Percentiles rank a stretch among this genome's conserved stretches.
phyloP scores from a whole-genome alignment of 2,329 filamentous ascomycete genomes.

The Hypoxylon sp. region DNA sequence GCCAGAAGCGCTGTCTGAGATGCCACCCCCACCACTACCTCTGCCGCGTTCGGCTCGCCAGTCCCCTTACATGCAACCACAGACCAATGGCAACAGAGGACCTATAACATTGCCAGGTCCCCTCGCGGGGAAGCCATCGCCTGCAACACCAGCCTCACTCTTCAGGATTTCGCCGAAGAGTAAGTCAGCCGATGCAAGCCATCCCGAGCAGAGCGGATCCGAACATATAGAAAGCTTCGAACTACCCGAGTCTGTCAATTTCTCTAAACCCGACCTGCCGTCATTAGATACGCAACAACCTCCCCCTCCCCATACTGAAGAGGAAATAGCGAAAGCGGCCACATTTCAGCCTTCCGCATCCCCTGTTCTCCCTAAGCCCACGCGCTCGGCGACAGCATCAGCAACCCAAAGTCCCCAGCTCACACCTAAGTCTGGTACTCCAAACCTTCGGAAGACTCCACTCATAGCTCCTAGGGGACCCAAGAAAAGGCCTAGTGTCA shows the following conservation, averaged over 20 bases:
- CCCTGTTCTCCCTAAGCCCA: conserved; percentile 58
- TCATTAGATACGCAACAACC: conserved; percentile 65
- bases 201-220: conserved; percentile 57
- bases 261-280: conserved; percentile 59
- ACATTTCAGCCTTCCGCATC: conserved; percentile 62
- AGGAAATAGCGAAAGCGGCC: conserved; percentile 62
- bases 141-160: conserved; percentile 87
- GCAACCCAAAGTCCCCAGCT: conserved; percentile 76
- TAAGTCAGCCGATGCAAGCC: conserved; percentile 58
- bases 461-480: conserved; percentile 66
- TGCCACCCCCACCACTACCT: conserved; percentile 76
- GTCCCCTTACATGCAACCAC: conserved; percentile 74
- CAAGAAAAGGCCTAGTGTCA: conserved; percentile 78
- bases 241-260: conserved; percentile 77
- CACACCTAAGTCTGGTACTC: conserved; percentile 59
- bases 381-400: conserved; percentile 55
- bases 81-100: conserved; percentile 53
- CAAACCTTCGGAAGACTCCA: conserved; percentile 65
- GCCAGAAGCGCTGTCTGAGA: conserved; percentile 71
- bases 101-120: conserved; percentile 43
- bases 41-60: conserved; percentile 72
- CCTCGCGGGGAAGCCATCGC: conserved; percentile 63
- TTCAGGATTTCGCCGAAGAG: conserved; percentile 77
- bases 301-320: conserved; percentile 56
- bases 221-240: conserved; percentile 70